Evolutionary conservation across 768 basidiomycete genomes (phyloP).

Genomic region (Auriscalpium microsporum): DNA sequence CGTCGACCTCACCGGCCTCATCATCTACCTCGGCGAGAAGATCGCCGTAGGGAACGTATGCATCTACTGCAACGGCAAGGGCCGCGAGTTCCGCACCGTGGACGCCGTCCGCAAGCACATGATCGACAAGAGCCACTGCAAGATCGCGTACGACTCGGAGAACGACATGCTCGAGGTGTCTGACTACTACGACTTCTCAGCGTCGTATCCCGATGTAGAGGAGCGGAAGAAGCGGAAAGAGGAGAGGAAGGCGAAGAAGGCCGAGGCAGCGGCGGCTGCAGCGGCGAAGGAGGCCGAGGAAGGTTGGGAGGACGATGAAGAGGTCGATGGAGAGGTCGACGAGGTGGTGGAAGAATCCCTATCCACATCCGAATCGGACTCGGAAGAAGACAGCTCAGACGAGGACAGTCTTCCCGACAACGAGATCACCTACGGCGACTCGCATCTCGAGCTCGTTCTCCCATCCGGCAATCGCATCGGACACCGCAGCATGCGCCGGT

Average conservation of each 20-base stretch:
- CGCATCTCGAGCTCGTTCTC: conserved; percentile 79
- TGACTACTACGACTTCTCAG: conserved; percentile 88
- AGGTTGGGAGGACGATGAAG: conserved; percentile 26
- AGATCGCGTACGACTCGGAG: conserved; percentile 83
- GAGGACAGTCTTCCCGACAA: conserved; percentile 38
- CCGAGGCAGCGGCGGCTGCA: conserved; percentile 6
- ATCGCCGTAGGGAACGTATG: conserved; percentile 90
- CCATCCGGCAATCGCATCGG: conserved; percentile 91
- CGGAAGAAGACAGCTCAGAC: conserved; percentile 25
- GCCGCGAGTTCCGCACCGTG: conserved; percentile 73
- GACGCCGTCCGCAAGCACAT: conserved; percentile 94
- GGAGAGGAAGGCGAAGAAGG: conserved; percentile 6
- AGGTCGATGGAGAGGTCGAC: conserved; percentile 23
- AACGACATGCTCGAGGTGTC: conserved; percentile 78
- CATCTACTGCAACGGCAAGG: conserved; percentile 79
- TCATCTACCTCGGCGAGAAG: conserved; percentile 86
- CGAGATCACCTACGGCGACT: conserved; percentile 70
- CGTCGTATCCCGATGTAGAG: conserved; percentile 62
- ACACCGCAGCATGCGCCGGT: conserved; percentile 78
- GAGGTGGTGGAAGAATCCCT: conserved; percentile 24
- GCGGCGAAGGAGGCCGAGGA: conserved; percentile 21
- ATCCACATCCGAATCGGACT: conserved; percentile 25
- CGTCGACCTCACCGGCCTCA: conserved; percentile 71
- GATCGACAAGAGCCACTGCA: conserved; percentile 94
- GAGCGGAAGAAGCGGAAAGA: conserved; percentile 14